Conservation (phyloP, 1,284 basidiomycete genomes). For the Fomitopsis pinicola region DNA sequence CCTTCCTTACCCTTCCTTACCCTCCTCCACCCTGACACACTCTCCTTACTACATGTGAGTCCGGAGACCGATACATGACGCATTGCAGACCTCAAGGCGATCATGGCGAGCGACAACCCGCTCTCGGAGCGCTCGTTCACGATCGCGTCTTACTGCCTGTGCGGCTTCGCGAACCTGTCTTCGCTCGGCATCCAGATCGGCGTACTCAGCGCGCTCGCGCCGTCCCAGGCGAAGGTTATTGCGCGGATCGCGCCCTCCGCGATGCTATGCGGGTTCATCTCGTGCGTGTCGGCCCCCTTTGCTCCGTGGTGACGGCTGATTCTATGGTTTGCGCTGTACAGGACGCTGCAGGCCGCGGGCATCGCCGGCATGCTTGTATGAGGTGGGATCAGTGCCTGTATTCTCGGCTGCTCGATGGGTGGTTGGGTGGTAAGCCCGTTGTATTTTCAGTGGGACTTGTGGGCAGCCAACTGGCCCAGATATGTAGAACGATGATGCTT, state of each 20-base stretch:
- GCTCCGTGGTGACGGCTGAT: neutral
- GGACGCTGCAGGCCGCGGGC: slow-evolving; percentile 66
- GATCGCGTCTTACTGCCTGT: slow-evolving; percentile 80
- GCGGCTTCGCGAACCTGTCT: slow-evolving; percentile 87
- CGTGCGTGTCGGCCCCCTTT: slow-evolving; percentile 25
- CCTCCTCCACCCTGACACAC: too few species aligned
- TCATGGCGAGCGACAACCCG: slow-evolving; percentile 46
- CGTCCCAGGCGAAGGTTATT: slow-evolving; percentile 70
- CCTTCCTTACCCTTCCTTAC: too few species aligned
- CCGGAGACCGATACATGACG: neutral
- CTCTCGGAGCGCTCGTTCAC: slow-evolving; percentile 71
- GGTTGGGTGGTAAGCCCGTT: neutral
- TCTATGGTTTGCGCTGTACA: slow-evolving; percentile 8
- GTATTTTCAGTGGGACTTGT: neutral
- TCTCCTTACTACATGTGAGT: neutral
- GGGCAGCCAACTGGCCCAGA: neutral
- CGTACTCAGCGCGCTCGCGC: slow-evolving; percentile 80
- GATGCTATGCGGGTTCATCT: slow-evolving; percentile 78
- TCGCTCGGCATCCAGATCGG: slow-evolving; percentile 90
- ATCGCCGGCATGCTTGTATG: slow-evolving; percentile 53
- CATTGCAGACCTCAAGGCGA: slow-evolving; percentile 43
- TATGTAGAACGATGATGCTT: neutral
- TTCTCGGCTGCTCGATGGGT: neutral
- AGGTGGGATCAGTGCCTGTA: neutral
- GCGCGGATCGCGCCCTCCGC: slow-evolving; percentile 70